Base-by-base conservation (phyloP, 1,139 yeast genomes). In the Blastobotrys illinoisensis region DNA sequence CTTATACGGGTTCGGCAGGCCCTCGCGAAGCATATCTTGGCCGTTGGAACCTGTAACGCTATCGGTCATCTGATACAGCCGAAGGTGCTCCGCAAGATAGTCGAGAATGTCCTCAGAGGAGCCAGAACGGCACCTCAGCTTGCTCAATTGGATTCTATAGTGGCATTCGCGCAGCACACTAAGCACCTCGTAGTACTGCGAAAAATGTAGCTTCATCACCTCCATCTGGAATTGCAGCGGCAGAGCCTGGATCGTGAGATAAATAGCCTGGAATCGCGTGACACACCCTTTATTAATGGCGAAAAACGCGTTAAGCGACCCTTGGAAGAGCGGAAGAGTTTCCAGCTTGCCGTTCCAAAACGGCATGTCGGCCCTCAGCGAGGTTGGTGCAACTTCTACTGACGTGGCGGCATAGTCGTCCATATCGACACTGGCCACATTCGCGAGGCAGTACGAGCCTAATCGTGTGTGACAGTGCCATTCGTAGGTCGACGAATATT, bases 311-410 rank as follows among this genome's bases (percentile, higher is more conserved):
- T 52, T 52, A 43, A 52, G 32, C 7, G 54, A 47, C 4, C 54
- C 54, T 24, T 48, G 43, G 44, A 52, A 52, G 24, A 52, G 51
- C 18, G 48, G 51, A 5, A 52, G 40, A 3, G 54, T 48, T 43
- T 52, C 54, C 20, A 32, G 46, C 46, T 52, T 52, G 24, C 54
- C 54, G 20, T 52, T 52, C 54, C 54, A 52, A 32, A 36, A 20
- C 23, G 54, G 54, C 48, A 48, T 48, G 20, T 52, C 54, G n/a
- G 49, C 11, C 19, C 51, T 26, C 21, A 52, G 11, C 9, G 47
- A 32, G 26, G 45, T 23, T 32, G 54, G 51, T 9, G 54, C 24
- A 4, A 52, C 28, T 24, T 52, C 54, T 1, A 45, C 49, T 2
- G 51, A 26, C 11, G 51, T 48, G 2, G 51, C 54, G n/a, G 46